Evolutionary conservation across 371 early-diverging fungal genomes (phyloP).

Genomic region (Apophysomyces elegans): DNA sequence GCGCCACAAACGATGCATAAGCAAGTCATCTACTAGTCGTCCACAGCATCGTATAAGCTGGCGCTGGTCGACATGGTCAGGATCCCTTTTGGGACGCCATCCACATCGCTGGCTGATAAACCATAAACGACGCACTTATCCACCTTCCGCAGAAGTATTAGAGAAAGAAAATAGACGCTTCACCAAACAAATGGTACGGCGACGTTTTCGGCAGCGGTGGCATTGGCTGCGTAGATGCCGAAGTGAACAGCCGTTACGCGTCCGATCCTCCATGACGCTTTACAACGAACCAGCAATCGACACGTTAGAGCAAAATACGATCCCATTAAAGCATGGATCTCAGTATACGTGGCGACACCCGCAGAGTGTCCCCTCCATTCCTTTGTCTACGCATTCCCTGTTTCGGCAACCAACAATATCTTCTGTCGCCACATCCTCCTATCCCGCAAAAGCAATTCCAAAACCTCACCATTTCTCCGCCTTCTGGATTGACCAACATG

Average conservation of each 20-base stretch:
- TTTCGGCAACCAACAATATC: slow-evolving; percentile 15
- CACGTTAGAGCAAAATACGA: background rate
- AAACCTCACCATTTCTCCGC: slow-evolving; percentile 21
- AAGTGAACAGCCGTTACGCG: background rate
- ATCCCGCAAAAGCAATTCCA: slow-evolving; percentile 10
- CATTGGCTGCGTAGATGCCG: background rate
- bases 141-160: background rate
- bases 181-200: background rate
- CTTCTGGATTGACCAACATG: slow-evolving; percentile 18
- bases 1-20: background rate
- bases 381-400: background rate
- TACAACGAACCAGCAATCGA: background rate
- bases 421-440: slow-evolving; percentile 19
- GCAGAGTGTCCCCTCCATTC: background rate
- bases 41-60: background rate
- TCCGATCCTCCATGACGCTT: slow-evolving; percentile 9
- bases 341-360: background rate
- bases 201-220: slow-evolving; percentile 3
- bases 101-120: background rate
- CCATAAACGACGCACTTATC: background rate
- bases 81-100: background rate
- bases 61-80: slow-evolving; percentile 7
- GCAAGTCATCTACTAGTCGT: background rate
- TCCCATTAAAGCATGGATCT: slow-evolving; percentile 5
- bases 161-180: background rate